These are phyloP conservation scores for Rosa lucieae DNA, from an alignment of 306 rosid genomes.

Conservation along the genomic window DNA sequence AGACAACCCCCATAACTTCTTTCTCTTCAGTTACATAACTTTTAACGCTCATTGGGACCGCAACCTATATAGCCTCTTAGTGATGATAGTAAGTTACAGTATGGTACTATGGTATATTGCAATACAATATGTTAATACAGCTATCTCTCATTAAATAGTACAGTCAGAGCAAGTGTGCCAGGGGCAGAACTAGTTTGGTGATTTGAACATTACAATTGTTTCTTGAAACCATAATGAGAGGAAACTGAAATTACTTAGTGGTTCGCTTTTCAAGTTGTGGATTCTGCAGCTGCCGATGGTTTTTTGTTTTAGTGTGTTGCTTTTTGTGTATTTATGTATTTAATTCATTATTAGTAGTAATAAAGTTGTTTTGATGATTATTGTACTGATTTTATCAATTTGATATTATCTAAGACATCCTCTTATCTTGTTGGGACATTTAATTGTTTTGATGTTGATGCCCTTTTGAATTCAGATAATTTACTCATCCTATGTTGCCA, in stretches of 20 bases:
- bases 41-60: not conserved
- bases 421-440: not conserved
- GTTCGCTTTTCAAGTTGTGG: not conserved
- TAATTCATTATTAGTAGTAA: not conserved
- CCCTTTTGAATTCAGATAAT: not conserved
- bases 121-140: not conserved
- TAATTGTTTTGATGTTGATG: not conserved
- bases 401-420: not conserved
- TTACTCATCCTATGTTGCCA: constrained; percentile 12
- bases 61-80: not conserved
- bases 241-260: not conserved
- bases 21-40: not conserved
- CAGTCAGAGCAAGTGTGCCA: not conserved
- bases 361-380: not conserved
- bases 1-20: not conserved
- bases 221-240: not conserved
- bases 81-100: not conserved
- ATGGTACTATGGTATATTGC: too few species aligned
- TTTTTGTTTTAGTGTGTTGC: not conserved
- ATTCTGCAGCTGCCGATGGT: not conserved
- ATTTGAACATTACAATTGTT: not conserved
- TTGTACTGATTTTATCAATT: not conserved
- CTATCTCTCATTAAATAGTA: not conserved
- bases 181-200: not conserved
- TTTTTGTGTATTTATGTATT: not conserved